A percentile compares a stretch with the other conserved stretches of the same genome.
These are phyloP conservation scores for Hypoxylon sp. DNA, from an alignment of 2,329 filamentous ascomycete species.

Conservation along the genomic window DNA sequence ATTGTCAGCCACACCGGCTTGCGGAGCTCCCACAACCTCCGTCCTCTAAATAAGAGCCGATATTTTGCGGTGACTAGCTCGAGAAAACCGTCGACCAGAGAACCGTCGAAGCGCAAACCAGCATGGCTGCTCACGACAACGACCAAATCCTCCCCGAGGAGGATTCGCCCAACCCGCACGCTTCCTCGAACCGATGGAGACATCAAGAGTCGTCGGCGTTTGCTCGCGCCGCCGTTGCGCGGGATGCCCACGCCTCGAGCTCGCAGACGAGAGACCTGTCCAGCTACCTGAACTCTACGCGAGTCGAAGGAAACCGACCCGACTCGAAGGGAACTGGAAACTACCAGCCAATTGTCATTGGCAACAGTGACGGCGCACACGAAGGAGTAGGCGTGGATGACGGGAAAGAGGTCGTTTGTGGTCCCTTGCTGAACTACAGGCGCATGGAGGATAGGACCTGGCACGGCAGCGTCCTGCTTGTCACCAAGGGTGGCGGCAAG, in stretches of 20 bases:
- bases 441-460: constrained; percentile 74
- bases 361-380: constrained; percentile 45
- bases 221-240: constrained; percentile 55
- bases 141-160: constrained; percentile 43
- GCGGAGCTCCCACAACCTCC: background rate
- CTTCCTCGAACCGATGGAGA: constrained; percentile 66
- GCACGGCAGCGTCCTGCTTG: constrained; percentile 86
- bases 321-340: constrained; percentile 45
- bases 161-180: constrained; percentile 59
- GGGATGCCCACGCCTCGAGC: constrained; percentile 50
- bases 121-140: constrained; percentile 37
- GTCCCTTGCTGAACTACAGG: constrained; percentile 80
- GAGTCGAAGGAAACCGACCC: constrained; percentile 54
- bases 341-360: constrained; percentile 60
- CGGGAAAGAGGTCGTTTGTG: constrained; percentile 70
- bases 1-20: constrained; percentile 21
- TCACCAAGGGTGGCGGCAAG: constrained; percentile 75
- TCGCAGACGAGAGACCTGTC: constrained; percentile 60
- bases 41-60: constrained; percentile 1
- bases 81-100: background rate
- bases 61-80: background rate
- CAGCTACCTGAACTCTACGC: constrained; percentile 63
- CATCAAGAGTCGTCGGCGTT: constrained; percentile 69
- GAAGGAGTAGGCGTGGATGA: constrained; percentile 45
- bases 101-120: constrained; percentile 7